Base-by-base conservation (phyloP, 345 rosid species). In the Citrus unshiu region DNA sequence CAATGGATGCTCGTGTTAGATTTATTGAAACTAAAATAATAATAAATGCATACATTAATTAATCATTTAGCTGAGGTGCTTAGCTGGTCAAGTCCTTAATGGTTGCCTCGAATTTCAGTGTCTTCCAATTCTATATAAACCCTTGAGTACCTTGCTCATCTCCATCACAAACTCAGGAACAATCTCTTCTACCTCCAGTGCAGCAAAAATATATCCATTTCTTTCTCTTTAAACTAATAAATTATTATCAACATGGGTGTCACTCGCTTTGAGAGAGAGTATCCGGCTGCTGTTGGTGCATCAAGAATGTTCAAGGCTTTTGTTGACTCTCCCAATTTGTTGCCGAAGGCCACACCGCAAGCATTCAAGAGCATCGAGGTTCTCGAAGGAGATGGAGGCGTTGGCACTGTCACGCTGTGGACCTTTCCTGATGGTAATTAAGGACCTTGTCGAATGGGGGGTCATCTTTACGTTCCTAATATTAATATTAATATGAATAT, bases 321-420 rank as follows among this genome's bases (percentile, higher is more conserved):
- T 12, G 8, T 72, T 16, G 83, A 83, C 29, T 30, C 72, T 5
- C 63, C 68, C 27, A 29, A 19, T 60, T 54, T 77, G 51, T 68
- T 83, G 62, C 82, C 84, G 0, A 78, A 76, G 59, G 73, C 81
- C 66, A 34, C 73, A 2, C 86, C 86, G 21, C 83, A 83, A 30
- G 73, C 73, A 63, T 56, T 84, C 56, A 72, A 69, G 65, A 81
- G 76, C 5, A 62, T 81, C 12, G 81, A 78, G 16, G 29, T 77
- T 7, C 67, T 86, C 7, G 73, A 77, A 78, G 88, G 86, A 7
- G 72, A 78, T 35, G 87, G 87, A 46, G 88, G 86, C 16, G 56
- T 78, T 18, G 89, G 87, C 19, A 84, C 83, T 63, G 67, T 83
- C 64, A 84, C 57, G 73, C 84, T 61, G 32, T 70, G 79, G 39